Evolutionary conservation across 2,329 filamentous ascomycete genomes (phyloP), one percentile per base, ranked within the genome.

Genomic region (Penicillium psychrosexuale): DNA sequence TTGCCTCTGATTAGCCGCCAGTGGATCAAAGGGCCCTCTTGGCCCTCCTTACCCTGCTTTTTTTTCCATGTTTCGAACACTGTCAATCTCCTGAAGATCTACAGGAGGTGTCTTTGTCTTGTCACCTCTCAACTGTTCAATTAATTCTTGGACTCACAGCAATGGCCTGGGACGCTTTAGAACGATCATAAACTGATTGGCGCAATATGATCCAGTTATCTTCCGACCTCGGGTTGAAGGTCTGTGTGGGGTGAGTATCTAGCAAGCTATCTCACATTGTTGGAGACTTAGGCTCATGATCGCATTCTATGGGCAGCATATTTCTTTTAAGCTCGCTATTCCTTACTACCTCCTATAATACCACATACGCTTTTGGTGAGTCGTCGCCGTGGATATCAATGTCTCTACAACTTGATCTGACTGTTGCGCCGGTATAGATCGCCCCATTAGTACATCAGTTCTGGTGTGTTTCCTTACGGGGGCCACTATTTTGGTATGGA

Each of bases 401-500:
- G 11, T 31, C 12, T 31, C 24, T 34, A 22, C 50, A 43, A 53
- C 52, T 38, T 51, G 17, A 54, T 19, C 64, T 66, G 45, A 65
- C 49, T 28, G 19, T 40, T 42, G 43, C 39, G 36, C 11, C 34
- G 11, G 22, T 43, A 30, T 53, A 78, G 80, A 80, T 60, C 76
- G 75, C 46, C 78, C 79, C 4, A 60, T 79, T 13, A 77, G 77
- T 59, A 72, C 77, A 7, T 65, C 71, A 17, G 68, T 77, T 36
- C 59, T 78, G 5, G 63, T 73, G 22, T 76, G 80, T 37, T 70
- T 74, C 38, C 64, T 75, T 24, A 66, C 74, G 9, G 77, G 76
- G 8, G 58, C 68, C 22, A 68, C 65, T 37, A 65, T 79, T 30
- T 56, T 78, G 11, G 63, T 67, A 36, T 58, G 72, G 42, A 74